Conservation (phyloP, 2,329 filamentous ascomycete genomes). For the Elsinoe necatrix region DNA sequence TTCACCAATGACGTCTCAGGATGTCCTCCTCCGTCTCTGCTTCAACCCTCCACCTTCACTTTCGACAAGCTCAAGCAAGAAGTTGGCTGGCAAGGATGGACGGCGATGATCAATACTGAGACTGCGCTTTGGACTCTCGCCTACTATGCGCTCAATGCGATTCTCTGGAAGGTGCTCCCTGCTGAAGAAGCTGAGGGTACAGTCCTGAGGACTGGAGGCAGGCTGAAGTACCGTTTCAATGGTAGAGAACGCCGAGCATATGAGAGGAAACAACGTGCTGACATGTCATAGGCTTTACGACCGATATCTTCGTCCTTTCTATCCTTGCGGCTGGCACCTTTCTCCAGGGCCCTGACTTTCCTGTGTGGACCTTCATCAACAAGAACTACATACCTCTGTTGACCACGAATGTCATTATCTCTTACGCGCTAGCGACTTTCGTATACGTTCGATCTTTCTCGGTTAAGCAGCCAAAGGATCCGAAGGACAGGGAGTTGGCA, state of each 20-base stretch:
- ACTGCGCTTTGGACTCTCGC: conserved; percentile 62
- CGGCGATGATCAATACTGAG: conserved; percentile 60
- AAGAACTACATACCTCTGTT: conserved; percentile 83
- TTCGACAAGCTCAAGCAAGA: conserved; percentile 67
- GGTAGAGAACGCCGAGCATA: conserved; percentile 26
- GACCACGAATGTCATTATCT: conserved; percentile 71
- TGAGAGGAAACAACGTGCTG: conserved; percentile 5
- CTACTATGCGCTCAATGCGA: conserved; percentile 69
- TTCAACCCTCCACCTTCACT: conserved; percentile 48
- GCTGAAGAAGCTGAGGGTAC: conserved; percentile 63
- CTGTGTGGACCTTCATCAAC: conserved; percentile 86
- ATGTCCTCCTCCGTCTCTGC: conserved; percentile 75
- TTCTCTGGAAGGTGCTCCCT: conserved; percentile 69
- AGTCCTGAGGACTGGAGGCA: conserved; percentile 60
- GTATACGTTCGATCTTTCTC: conserved; percentile 77
- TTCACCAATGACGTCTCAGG: conserved; percentile 88
- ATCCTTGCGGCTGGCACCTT: conserved; percentile 65
- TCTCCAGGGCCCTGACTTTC: conserved; percentile 69
- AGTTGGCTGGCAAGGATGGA: conserved; percentile 73
- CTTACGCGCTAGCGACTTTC: conserved; percentile 63
- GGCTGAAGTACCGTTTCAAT: conserved; percentile 70
- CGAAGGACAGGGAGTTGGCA: conserved; percentile 66
- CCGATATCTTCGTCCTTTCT: conserved; percentile 65
- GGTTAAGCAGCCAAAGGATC: conserved; percentile 62
- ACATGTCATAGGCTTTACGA: conserved; percentile 55